phyloP scores from a whole-genome alignment of 345 rosid genomes.

The Eutrema heterophyllum region DNA sequence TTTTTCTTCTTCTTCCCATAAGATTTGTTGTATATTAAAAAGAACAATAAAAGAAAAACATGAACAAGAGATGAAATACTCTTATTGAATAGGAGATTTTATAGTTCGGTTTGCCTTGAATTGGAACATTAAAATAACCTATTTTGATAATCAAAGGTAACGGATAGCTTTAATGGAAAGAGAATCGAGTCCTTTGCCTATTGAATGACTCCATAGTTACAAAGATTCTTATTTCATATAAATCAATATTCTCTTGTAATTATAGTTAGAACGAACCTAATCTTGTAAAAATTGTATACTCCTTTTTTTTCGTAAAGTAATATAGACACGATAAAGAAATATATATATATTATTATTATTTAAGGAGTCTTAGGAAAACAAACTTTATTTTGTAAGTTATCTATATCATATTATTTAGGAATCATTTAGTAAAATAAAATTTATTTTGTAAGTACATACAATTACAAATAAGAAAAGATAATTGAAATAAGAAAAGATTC shows the following conservation, averaged over 20 bases:
- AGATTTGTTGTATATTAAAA: background rate
- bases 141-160: background rate
- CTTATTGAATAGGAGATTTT: background rate
- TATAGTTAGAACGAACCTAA: no score
- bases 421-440: no score
- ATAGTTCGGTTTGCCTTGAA: background rate
- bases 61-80: background rate
- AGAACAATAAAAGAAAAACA: background rate
- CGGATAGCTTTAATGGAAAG: background rate
- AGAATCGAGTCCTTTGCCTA: background rate
- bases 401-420: no score
- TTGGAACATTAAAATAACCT: background rate
- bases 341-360: no score
- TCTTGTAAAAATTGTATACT: no score
- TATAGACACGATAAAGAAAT: no score
- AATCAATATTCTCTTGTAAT: background rate
- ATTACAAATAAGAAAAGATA: no score
- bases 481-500: no score
- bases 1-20: background rate
- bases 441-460: no score
- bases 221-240: background rate
- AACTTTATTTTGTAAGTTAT: no score
- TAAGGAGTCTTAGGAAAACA: no score
- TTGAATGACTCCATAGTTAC: background rate
- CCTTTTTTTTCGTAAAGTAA: no score